Conservation (phyloP, 208 protist species). For the Angomonas ambiguus region DNA sequence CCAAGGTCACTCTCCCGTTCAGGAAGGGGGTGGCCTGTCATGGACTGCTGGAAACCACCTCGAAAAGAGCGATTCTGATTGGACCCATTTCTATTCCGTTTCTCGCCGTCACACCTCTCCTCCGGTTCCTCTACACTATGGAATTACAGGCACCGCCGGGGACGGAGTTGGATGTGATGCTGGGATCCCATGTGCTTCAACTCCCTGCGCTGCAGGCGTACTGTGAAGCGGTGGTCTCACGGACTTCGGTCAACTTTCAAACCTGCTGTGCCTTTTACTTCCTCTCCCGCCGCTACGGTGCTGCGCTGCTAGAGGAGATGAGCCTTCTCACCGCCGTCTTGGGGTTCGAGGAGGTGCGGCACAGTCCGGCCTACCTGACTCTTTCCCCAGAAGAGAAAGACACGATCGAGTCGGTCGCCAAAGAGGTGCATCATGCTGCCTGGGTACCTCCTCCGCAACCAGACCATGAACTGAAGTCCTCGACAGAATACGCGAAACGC, state of each 20-base stretch:
- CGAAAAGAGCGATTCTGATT: conserved; percentile 59
- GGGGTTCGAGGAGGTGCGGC: conserved; percentile 55
- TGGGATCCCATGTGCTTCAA: conserved; percentile 57
- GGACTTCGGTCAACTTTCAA: conserved; percentile 78
- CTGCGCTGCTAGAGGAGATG: conserved; percentile 70
- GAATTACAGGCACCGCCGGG: conserved; percentile 42
- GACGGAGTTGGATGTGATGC: conserved; percentile 53
- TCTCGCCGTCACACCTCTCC: conserved; percentile 48
- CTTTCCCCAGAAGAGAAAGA: conserved; percentile 45
- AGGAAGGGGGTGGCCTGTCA: conserved; percentile 14
- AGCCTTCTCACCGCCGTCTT: conserved; percentile 64
- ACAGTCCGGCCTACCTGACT: conserved; percentile 31
- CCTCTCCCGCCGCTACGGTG: conserved; percentile 57
- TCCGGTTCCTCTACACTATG: conserved; percentile 75
- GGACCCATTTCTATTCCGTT: conserved; percentile 65
- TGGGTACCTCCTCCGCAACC: conserved; percentile 61
- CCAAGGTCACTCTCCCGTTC: conserved; percentile 30
- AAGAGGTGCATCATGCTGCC: conserved; percentile 47
- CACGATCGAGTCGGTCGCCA: conserved; percentile 56
- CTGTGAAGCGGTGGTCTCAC: conserved; percentile 70
- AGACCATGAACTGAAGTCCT: conserved; percentile 40
- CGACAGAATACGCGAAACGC: conserved; percentile 37
- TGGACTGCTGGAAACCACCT: conserved; percentile 19
- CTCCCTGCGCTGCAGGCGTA: conserved; percentile 57
- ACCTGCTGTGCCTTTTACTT: conserved; percentile 72